These are phyloP conservation scores for Lepiota venenata DNA, from an alignment of 768 basidiomycete species.

Conservation along the genomic window DNA sequence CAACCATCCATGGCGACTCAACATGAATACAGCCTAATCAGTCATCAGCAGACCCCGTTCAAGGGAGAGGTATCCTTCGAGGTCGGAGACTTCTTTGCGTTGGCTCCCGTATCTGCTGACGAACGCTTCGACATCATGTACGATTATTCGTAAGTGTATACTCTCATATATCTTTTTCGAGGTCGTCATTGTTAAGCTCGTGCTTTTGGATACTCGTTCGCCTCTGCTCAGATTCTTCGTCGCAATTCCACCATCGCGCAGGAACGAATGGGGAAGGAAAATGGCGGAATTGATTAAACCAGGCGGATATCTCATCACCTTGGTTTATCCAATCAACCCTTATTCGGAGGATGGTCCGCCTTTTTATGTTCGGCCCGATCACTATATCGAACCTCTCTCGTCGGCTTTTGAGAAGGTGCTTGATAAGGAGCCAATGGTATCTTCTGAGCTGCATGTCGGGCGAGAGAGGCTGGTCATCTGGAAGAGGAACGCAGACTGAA, in stretches of 20 bases:
- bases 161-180: background rate
- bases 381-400: conserved; percentile 49
- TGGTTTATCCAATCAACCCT: conserved; percentile 54
- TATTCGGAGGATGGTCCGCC: conserved; percentile 53
- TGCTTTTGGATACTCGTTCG: too few relatives aligned
- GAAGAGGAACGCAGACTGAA: conserved; percentile 28
- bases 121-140: conserved; percentile 54
- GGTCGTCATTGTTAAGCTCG: background rate
- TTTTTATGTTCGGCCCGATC: conserved; percentile 53
- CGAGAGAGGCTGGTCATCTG: conserved; percentile 54
- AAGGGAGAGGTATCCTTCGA: conserved; percentile 35
- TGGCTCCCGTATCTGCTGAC: conserved; percentile 27
- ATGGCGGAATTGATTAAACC: conserved; percentile 54
- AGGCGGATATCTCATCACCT: conserved; percentile 61
- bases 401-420: conserved; percentile 50
- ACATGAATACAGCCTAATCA: conserved; percentile 9
- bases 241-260: conserved; percentile 55
- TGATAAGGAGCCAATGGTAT: conserved; percentile 47
- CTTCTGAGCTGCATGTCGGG: conserved; percentile 36
- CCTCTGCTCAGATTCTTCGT: conserved; percentile 58
- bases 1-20: background rate
- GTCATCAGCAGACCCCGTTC: background rate
- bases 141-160: conserved; percentile 54
- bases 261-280: conserved; percentile 54
- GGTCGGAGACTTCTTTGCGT: conserved; percentile 52